Evolutionary conservation across 163 green algal genomes (phyloP), one percentile per base, ranked within the genome.

Genomic region (Trebouxia gelatinosa): DNA sequence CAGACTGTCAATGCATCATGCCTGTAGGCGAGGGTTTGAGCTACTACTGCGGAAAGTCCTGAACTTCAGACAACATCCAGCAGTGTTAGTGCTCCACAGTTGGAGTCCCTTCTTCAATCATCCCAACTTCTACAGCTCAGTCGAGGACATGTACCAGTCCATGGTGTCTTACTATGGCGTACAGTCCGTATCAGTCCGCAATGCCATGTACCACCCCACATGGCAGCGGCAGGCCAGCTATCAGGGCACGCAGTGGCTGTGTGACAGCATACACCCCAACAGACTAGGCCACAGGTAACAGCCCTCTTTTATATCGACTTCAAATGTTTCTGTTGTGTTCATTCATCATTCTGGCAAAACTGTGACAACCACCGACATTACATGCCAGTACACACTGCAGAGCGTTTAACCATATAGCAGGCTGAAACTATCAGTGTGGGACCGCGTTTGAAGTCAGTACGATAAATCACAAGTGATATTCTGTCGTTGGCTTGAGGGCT

Each of bases 41-140:
- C 83, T 84, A 39, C 81, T 93, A 38, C 32, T 90, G 6, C 80
- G 89, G 23, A 90, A 89, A 75, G 82, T 91, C 70, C 75, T 89
- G 37, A 1, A 59, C 0, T 83, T 86, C 72, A 85, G 79, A 21
- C 78, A 79, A 43, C 57, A 68, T 26, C 88, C 86, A 35, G 83
- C 88, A 23, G 77, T 92, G 2, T 35, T 92, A 13, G 34, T 84
- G 1, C 28, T 87, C 4, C 74, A 88, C 50, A 65, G 34, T 40
- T 78, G 75, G 58, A 39, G 29, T 5, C 75, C 37, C 38, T 72
- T 72, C 35, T 72, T 72, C 64, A 61, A 57, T 29, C 28, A 50
- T 19, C 75, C 39, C n/a, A 57, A 34, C 50, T 83, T 80, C 62
- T 83, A 75, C 48, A 46, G 32, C 50, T 51, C 61, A 23, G 50